Percentiles rank a stretch among this genome's conserved stretches.
phyloP scores from a whole-genome alignment of 2,329 filamentous ascomycete genomes.

The Incumbomyces delicatus region DNA sequence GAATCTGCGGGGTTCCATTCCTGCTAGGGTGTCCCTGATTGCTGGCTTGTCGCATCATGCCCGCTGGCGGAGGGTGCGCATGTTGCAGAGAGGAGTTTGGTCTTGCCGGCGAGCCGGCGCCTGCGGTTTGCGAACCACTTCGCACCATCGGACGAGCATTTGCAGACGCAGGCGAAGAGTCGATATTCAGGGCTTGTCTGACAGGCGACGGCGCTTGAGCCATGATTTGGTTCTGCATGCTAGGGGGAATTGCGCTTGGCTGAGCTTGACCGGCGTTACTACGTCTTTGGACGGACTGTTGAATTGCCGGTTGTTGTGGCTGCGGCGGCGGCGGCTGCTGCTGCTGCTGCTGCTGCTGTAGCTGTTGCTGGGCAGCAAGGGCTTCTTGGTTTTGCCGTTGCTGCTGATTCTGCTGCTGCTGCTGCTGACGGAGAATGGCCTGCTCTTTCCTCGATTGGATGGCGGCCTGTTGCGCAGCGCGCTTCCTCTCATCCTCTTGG shows the following conservation, averaged over 20 bases:
- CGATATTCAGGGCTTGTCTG: slow-evolving; percentile 36
- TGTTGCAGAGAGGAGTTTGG: slow-evolving; percentile 39
- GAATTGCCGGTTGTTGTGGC: slow-evolving; percentile 24
- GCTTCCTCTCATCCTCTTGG: slow-evolving; percentile 39
- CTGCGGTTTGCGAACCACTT: slow-evolving; percentile 34
- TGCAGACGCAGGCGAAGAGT: slow-evolving; percentile 36
- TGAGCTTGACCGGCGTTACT: slow-evolving; percentile 35
- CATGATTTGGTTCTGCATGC: slow-evolving; percentile 27
- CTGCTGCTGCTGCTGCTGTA: slow-evolving; percentile 28
- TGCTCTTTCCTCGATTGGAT: slow-evolving; percentile 18
- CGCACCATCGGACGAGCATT: slow-evolving; percentile 33
- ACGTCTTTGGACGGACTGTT: slow-evolving; percentile 29
- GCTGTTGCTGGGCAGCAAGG: slow-evolving; percentile 13
- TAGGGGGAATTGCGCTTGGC: slow-evolving; percentile 40
- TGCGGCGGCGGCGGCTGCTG: slow-evolving; percentile 25
- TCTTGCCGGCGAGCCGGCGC: slow-evolving; percentile 35
- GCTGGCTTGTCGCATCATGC: slow-evolving; percentile 35
- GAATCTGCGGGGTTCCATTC: slow-evolving; percentile 40
- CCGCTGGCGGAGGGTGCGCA: slow-evolving; percentile 34
- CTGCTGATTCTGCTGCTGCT: slow-evolving; percentile 27
- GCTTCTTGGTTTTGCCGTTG: slow-evolving; percentile 14
- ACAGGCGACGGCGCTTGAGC: slow-evolving; percentile 37
- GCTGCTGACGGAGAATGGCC: slow-evolving; percentile 26
- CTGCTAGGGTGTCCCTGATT: slow-evolving; percentile 36
- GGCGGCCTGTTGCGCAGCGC: slow-evolving; percentile 26